These are phyloP conservation scores for Canna indica DNA, from an alignment of 176 grass and related monocot species.

Conservation along the genomic window DNA sequence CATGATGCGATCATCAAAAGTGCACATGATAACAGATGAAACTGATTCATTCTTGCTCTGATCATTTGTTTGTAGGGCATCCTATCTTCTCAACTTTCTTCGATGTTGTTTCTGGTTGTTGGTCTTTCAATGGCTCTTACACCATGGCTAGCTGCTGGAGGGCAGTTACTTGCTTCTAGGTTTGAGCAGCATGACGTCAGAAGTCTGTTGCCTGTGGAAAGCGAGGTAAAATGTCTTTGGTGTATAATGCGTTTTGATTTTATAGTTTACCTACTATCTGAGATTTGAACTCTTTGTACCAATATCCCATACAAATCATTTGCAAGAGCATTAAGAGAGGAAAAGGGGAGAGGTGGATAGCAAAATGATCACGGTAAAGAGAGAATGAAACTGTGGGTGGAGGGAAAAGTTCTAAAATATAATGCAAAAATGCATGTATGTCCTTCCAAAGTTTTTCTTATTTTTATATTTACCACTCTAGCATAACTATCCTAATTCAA, in stretches of 20 bases:
- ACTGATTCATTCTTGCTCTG: not conserved
- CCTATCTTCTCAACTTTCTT: slow-evolving; percentile 73
- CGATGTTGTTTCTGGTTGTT: slow-evolving; percentile 89
- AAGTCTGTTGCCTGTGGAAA: slow-evolving; percentile 92
- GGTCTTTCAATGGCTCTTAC: slow-evolving; percentile 97
- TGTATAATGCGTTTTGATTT: not conserved
- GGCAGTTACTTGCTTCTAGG: slow-evolving; percentile 85
- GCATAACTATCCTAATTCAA: too few relatives aligned
- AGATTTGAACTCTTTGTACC: too few relatives aligned
- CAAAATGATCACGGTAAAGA: too few relatives aligned
- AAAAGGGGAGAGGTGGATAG: too few relatives aligned
- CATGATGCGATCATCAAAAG: not conserved
- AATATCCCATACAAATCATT: too few relatives aligned
- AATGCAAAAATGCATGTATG: too few relatives aligned
- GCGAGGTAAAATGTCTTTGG: slow-evolving; percentile 54
- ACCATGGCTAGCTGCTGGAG: slow-evolving; percentile 87
- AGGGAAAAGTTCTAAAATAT: too few relatives aligned
- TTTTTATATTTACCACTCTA: too few relatives aligned
- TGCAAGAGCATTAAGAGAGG: too few relatives aligned
- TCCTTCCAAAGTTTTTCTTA: too few relatives aligned
- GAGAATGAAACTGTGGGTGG: too few relatives aligned
- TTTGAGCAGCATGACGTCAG: slow-evolving; percentile 98
- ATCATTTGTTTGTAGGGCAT: slow-evolving; percentile 50
- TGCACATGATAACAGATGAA: not conserved
- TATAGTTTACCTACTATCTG: not conserved